phyloP scores from a whole-genome alignment of 2,329 filamentous ascomycete genomes.

The Epichloe brachyelytri region DNA sequence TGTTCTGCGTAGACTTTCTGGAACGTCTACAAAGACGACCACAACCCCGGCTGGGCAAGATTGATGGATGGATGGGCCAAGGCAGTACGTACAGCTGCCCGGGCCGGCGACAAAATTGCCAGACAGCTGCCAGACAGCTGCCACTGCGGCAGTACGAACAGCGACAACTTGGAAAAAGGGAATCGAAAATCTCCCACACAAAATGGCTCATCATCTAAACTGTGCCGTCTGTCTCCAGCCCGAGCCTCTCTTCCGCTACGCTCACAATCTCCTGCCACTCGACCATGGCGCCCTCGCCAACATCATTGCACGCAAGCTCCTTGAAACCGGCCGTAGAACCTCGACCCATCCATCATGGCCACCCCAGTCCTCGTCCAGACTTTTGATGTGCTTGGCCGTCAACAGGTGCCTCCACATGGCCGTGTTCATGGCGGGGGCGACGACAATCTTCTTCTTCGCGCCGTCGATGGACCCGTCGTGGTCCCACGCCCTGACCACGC shows the following conservation, averaged over 20 bases:
- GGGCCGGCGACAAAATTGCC: neutral
- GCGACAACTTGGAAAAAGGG: neutral
- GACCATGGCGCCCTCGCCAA: constrained; percentile 71
- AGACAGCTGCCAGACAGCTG: neutral
- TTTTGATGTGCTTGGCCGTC: constrained; percentile 56
- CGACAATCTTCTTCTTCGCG: constrained; percentile 50
- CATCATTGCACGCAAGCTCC: constrained; percentile 71
- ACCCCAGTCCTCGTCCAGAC: constrained; percentile 67
- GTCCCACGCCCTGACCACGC: constrained; percentile 80
- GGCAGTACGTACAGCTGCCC: neutral
- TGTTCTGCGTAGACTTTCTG: no score
- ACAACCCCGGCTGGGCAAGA: no score
- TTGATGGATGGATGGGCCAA: neutral
- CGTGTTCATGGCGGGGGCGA: constrained; percentile 78
- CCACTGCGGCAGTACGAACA: neutral
- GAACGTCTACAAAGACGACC: no score
- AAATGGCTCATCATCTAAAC: neutral
- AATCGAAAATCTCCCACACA: neutral
- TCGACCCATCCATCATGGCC: constrained; percentile 39
- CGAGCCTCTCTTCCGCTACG: constrained; percentile 44
- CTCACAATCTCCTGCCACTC: constrained; percentile 65
- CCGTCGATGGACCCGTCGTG: constrained; percentile 47
- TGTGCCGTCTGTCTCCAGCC: constrained; percentile 3
- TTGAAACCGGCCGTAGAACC: constrained; percentile 62
- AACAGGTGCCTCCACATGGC: constrained; percentile 84